Evolutionary conservation across 352 stramenopile genomes (phyloP), one percentile per base, ranked within the genome.

Genomic region (Pythium chondricola): DNA sequence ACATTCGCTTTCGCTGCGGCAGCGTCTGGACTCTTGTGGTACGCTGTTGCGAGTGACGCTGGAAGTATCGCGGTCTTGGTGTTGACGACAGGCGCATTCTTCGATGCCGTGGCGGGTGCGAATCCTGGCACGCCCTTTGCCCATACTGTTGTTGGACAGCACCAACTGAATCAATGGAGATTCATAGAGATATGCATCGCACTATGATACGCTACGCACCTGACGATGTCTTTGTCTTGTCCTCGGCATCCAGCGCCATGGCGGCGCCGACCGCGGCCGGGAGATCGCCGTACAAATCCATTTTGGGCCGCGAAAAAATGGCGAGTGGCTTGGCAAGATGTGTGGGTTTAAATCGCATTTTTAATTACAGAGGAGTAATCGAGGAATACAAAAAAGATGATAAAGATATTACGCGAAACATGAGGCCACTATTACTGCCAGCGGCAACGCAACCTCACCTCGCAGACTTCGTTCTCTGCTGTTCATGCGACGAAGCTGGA

Each of bases 241-340:
- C 69, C 17, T 87, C 61, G 10, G 58, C 58, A 29, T 67, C 74
- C 49, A 79, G 64, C 43, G 68, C 71, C 9, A 68, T 52, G 48
- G 73, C 45, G 39, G 71, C 67, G 43, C 78, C 73, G 24, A 85
- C 84, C 25, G 74, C 78, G 40, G 84, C 65, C 64, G 77, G 73
- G 39, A 92, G 55, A 43, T 88, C 80, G 2, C 66, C 80, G 51
- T 92, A 92, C 52, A 92, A 48, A 75, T 90, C 79, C 79, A 90
- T 90, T 27, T 7, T 40, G 25, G n/a, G n/a, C n/a, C n/a, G n/a
- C n/a, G n/a, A n/a, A n/a, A n/a, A n/a, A n/a, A n/a, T n/a, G n/a
- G n/a, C n/a, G n/a, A n/a, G n/a, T n/a, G n/a, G n/a, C n/a, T n/a
- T n/a, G n/a, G n/a, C n/a, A n/a, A n/a, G n/a, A n/a, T n/a, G n/a